Conservation (phyloP, 2,329 filamentous ascomycete genomes). For the Metarhizium guizhouense region DNA sequence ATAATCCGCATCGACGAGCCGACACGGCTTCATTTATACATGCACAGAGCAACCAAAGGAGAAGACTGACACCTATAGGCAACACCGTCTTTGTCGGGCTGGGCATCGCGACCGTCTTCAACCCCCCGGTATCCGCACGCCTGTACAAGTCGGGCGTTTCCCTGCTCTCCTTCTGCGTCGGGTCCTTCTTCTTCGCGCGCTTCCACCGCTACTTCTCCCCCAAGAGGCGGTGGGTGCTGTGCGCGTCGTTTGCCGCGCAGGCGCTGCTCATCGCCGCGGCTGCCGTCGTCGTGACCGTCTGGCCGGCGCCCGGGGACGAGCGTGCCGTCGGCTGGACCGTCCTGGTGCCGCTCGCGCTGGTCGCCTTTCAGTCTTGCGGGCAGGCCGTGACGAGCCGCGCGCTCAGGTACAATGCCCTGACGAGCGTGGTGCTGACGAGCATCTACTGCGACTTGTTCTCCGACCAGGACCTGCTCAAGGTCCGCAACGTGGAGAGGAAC, state of each 20-base stretch:
- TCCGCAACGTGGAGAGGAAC: slow-evolving; percentile 40
- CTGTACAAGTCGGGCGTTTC: slow-evolving; percentile 57
- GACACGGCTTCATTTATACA: background rate
- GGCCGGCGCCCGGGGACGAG: slow-evolving; percentile 24
- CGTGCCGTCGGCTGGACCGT: slow-evolving; percentile 48
- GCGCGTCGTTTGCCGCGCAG: slow-evolving; percentile 48
- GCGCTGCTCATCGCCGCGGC: slow-evolving; percentile 39
- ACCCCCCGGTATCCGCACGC: slow-evolving; percentile 17
- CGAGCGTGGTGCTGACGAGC: slow-evolving; percentile 72
- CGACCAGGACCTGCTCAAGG: slow-evolving; percentile 41
- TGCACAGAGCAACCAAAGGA: background rate
- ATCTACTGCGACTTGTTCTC: slow-evolving; percentile 76
- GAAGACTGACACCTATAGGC: slow-evolving; percentile 26
- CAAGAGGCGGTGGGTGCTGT: slow-evolving; percentile 56
- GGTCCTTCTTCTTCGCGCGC: slow-evolving; percentile 61
- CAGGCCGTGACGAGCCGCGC: slow-evolving; percentile 69
- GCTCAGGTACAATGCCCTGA: slow-evolving; percentile 60
- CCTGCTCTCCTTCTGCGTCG: slow-evolving; percentile 60
- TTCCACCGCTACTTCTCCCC: slow-evolving; percentile 57
- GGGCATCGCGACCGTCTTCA: slow-evolving; percentile 51
- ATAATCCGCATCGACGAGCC: too few relatives aligned
- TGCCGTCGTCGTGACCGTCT: slow-evolving; percentile 43
- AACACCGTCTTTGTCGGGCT: slow-evolving; percentile 76
- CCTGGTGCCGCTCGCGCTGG: slow-evolving; percentile 56
- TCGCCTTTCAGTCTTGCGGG: slow-evolving; percentile 70